A percentile compares a stretch with the other conserved stretches of the same genome.
Conservation (phyloP, 108 stramenopile species). For the Aurantiochytrium sp. region DNA sequence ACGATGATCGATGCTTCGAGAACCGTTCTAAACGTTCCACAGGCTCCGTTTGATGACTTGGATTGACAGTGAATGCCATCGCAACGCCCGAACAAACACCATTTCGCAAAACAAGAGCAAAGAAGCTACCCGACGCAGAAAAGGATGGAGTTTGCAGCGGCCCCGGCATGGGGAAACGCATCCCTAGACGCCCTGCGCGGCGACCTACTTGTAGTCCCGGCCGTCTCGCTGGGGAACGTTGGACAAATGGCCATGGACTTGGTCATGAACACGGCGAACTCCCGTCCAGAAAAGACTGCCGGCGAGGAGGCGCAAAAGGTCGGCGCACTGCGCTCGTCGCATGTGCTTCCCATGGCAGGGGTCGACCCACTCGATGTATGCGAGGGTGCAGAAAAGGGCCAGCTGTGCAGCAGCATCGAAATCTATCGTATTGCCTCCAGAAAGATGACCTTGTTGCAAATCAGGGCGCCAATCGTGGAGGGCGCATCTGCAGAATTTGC, state of each 20-base stretch:
- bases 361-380: background rate
- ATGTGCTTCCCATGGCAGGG: background rate
- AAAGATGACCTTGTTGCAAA: background rate
- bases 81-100: no score
- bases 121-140: no score
- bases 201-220: background rate
- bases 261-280: background rate
- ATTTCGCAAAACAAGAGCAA: no score
- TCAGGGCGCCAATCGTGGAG: conserved; percentile 7
- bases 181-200: background rate
- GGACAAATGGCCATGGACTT: conserved; percentile 6
- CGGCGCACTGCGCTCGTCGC: background rate
- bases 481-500: background rate
- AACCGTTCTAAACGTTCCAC: no score
- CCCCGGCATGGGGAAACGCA: background rate
- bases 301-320: background rate
- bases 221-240: background rate
- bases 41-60: no score
- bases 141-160: background rate
- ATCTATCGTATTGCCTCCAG: background rate
- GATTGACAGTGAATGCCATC: no score
- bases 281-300: background rate
- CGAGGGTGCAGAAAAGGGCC: background rate
- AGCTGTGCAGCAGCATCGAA: background rate
- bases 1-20: no score